A percentile compares a stretch with the other conserved stretches of the same genome.
Evolutionary conservation across 2,329 filamentous ascomycete genomes (phyloP).

Genomic region (Colletotrichum nymphaeae): DNA sequence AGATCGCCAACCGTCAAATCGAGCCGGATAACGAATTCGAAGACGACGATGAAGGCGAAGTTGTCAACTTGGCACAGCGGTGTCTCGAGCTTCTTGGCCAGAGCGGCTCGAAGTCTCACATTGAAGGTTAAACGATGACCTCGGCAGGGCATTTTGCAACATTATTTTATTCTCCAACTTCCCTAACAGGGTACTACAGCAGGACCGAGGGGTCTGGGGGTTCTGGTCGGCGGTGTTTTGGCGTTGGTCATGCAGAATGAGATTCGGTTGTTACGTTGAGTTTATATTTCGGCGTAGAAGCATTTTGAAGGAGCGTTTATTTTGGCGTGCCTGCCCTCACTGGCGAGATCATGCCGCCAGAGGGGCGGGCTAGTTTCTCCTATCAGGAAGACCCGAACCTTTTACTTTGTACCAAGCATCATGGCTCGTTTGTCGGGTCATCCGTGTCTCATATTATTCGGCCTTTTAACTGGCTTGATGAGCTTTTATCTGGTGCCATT

Average conservation of each 20-base stretch:
- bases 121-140: conserved; percentile 73
- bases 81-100: conserved; percentile 89
- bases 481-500: conserved; percentile 24
- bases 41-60: conserved; percentile 92
- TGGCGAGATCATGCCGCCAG: conserved; percentile 5
- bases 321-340: conserved; percentile 17
- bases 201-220: conserved; percentile 27
- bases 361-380: conserved; percentile 8
- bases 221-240: conserved; percentile 32
- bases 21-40: conserved; percentile 88
- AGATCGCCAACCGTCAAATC: conserved; percentile 88
- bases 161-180: conserved; percentile 21
- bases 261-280: conserved; percentile 33
- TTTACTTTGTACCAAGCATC: conserved; percentile 42
- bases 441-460: conserved; percentile 26
- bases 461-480: conserved; percentile 30
- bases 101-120: conserved; percentile 80
- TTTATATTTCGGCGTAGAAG: conserved; percentile 36
- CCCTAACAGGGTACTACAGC: conserved; percentile 19
- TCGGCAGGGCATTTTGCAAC: not conserved
- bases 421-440: conserved; percentile 32
- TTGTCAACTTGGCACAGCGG: conserved; percentile 88
- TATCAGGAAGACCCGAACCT: conserved; percentile 24
- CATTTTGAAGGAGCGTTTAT: conserved; percentile 36
- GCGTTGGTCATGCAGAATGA: conserved; percentile 37